Conservation (phyloP, 2,329 filamentous ascomycete genomes). For the Polychaeton citri region DNA sequence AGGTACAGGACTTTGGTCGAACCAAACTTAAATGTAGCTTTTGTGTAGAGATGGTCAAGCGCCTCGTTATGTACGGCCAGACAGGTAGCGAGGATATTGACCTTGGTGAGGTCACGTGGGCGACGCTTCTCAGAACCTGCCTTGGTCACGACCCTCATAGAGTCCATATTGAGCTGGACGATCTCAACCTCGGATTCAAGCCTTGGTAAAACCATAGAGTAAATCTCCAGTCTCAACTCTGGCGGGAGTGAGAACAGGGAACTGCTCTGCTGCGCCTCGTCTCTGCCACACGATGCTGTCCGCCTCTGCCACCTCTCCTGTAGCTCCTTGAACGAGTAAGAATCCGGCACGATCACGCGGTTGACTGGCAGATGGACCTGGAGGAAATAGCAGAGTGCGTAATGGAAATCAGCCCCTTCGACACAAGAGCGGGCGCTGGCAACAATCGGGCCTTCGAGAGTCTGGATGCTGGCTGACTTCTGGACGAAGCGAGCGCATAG, state of each 20-base stretch:
- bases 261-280: too few species aligned
- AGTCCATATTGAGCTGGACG: conserved; percentile 13
- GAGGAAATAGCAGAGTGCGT: conserved; percentile 10
- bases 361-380: conserved; percentile 14
- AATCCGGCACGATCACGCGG: too few species aligned
- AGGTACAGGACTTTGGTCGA: conserved; percentile 33
- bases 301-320: too few species aligned
- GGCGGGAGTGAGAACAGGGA: conserved; percentile 37
- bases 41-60: conserved; percentile 31
- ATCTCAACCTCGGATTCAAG: conserved; percentile 13
- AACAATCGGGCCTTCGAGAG: conserved; percentile 9
- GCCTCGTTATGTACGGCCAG: conserved; percentile 30
- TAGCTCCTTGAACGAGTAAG: too few species aligned
- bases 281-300: too few species aligned
- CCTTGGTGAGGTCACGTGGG: conserved; percentile 26
- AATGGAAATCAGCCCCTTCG: too few species aligned
- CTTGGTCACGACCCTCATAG: conserved; percentile 10
- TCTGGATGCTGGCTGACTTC: conserved; percentile 11
- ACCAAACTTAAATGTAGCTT: conserved; percentile 33
- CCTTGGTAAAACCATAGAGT: conserved; percentile 24
- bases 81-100: conserved; percentile 29
- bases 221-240: conserved; percentile 50
- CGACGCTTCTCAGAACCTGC: conserved; percentile 11
- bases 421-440: background rate
- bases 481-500: conserved; percentile 15